Conservation (phyloP, 2,329 filamentous ascomycete genomes). For the Cercospora sojina region DNA sequence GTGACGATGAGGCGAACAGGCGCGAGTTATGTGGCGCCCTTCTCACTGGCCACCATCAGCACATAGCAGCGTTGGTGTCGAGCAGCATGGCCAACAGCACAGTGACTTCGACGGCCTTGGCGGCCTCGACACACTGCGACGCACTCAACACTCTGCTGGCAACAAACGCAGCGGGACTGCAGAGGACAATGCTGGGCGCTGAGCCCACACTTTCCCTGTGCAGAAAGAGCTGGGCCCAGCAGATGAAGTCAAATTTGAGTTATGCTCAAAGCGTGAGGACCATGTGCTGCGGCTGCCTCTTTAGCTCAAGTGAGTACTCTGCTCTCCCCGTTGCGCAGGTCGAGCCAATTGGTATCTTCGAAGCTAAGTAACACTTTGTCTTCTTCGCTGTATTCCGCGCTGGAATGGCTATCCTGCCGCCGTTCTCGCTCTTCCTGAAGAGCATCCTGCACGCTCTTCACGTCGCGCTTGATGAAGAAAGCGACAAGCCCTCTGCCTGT, state of each 20-base stretch:
- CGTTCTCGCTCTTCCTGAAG: slow-evolving; percentile 47
- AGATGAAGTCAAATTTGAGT: not conserved
- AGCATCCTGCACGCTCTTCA: slow-evolving; percentile 49
- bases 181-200: not conserved
- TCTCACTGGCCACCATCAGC: not conserved
- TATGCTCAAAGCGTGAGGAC: not conserved
- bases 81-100: not conserved
- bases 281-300: not conserved
- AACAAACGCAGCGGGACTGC: not conserved
- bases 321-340: slow-evolving; percentile 58
- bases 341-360: slow-evolving; percentile 50
- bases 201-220: not conserved
- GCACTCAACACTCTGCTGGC: not conserved
- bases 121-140: not conserved
- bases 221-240: not conserved
- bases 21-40: not conserved
- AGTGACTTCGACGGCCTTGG: not conserved
- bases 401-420: slow-evolving; percentile 39
- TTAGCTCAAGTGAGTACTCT: slow-evolving; percentile 48
- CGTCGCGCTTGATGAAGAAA: slow-evolving; percentile 48
- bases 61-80: not conserved
- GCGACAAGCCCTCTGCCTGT: slow-evolving; percentile 57
- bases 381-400: slow-evolving; percentile 35
- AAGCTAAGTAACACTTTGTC: slow-evolving; percentile 38
- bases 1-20: not conserved